Evolutionary conservation across 2,329 filamentous ascomycete species (phyloP).

Genomic region (Beauveria bassiana): DNA sequence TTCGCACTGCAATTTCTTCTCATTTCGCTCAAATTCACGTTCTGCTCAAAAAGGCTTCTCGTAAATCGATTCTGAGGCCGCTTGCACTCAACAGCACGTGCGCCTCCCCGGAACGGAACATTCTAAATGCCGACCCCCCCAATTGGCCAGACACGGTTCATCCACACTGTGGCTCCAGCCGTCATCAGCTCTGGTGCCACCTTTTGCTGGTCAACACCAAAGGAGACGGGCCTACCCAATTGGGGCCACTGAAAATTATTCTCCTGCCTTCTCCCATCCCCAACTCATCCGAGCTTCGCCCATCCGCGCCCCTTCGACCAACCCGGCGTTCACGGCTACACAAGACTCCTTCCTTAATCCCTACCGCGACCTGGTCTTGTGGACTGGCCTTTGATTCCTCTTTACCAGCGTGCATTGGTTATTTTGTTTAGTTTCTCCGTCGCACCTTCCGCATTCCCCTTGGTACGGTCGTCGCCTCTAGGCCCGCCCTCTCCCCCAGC

Average conservation of each 20-base stretch:
- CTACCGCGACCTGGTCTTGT: slow-evolving; percentile 16
- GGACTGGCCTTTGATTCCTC: slow-evolving; percentile 11
- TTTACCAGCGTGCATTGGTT: slow-evolving; percentile 8
- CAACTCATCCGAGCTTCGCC: slow-evolving; percentile 15
- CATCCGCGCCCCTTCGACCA: slow-evolving; percentile 9
- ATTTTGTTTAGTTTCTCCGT: slow-evolving; percentile 12
- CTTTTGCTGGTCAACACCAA: background rate
- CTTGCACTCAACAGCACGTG: background rate
- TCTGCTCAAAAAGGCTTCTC: no score
- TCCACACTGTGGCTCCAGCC: slow-evolving; percentile 4
- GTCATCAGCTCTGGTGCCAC: slow-evolving; percentile 8
- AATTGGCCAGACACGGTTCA: background rate
- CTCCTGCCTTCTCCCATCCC: slow-evolving; percentile 16
- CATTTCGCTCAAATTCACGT: no score
- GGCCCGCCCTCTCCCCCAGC: slow-evolving; percentile 12
- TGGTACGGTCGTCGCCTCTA: slow-evolving; percentile 19
- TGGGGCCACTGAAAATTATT: slow-evolving; percentile 18
- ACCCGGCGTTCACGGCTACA: slow-evolving; percentile 13
- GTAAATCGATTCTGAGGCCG: background rate
- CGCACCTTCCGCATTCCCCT: slow-evolving; percentile 15
- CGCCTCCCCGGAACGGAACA: slow-evolving; percentile 5
- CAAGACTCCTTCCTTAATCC: background rate
- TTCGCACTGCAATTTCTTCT: no score
- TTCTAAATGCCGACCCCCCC: background rate
- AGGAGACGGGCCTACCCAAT: background rate